These are phyloP conservation scores for Lignosus rhinocerotis DNA, from an alignment of 1,284 basidiomycete genomes.

Conservation along the genomic window DNA sequence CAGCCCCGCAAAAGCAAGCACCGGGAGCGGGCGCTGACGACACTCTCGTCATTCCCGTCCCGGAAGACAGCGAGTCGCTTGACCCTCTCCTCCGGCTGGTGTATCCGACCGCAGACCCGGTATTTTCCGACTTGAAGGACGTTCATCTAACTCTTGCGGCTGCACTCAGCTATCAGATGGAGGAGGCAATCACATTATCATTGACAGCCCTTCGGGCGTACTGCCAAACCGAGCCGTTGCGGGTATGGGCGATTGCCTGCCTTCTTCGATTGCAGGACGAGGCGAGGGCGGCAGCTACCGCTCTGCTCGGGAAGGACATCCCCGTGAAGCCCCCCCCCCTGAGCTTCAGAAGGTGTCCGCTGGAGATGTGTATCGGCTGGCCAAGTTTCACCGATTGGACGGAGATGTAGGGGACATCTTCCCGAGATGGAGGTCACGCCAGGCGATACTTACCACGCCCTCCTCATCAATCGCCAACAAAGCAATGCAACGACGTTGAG, in stretches of 20 bases:
- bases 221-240: neutral
- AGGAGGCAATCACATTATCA: conserved; percentile 7
- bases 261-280: conserved; percentile 5
- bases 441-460: conserved; percentile 2
- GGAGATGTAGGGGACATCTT: conserved; percentile 5
- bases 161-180: conserved; percentile 17
- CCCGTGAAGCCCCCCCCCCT: neutral
- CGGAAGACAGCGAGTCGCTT: conserved; percentile 17
- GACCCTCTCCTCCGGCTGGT: conserved; percentile 25
- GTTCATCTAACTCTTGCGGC: conserved; percentile 11
- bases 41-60: conserved; percentile 12
- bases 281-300: neutral
- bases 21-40: neutral
- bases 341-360: conserved; percentile 15
- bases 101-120: conserved; percentile 23
- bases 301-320: conserved; percentile 1
- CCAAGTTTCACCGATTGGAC: conserved; percentile 5
- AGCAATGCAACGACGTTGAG: neutral
- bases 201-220: conserved; percentile 1
- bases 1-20: conserved; percentile 10
- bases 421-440: conserved; percentile 9
- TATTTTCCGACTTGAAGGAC: conserved; percentile 5
- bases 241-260: conserved; percentile 9
- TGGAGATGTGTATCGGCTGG: conserved; percentile 16
- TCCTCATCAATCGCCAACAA: conserved; percentile 7